Evolutionary conservation across 2,329 filamentous ascomycete genomes (phyloP).

Genomic region (Basipetospora chlamydospora): DNA sequence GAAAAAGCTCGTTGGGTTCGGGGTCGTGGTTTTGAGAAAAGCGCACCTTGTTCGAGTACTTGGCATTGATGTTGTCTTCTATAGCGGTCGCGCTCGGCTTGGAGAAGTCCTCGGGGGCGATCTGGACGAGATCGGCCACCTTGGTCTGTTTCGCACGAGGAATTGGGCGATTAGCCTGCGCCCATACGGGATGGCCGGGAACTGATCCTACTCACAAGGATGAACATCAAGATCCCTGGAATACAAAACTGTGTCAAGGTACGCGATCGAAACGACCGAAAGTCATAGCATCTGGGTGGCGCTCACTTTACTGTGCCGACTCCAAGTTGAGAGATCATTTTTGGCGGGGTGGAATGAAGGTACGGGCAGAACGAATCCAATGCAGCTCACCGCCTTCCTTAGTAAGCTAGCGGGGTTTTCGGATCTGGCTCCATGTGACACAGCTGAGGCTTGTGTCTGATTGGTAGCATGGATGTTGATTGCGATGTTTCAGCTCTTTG

Average conservation of each 20-base stretch:
- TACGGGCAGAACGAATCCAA: conserved; percentile 1
- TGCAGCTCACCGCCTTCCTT: not conserved
- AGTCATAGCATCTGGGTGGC: no score
- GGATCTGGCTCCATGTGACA: no score
- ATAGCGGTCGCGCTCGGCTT: conserved; percentile 73
- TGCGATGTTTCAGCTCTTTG: no score
- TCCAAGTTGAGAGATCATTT: not conserved
- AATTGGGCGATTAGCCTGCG: not conserved
- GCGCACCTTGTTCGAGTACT: conserved; percentile 95
- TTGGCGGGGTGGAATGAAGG: not conserved
- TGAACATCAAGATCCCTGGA: conserved; percentile 31
- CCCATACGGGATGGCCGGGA: no score
- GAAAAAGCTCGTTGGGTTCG: not conserved
- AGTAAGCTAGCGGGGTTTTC: not conserved
- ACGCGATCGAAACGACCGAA: not conserved
- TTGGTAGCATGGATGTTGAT: no score
- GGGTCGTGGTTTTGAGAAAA: no score
- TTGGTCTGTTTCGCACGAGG: conserved; percentile 59
- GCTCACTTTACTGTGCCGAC: no score
- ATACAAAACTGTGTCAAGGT: not conserved
- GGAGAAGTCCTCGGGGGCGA: conserved; percentile 74
- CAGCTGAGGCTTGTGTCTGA: no score
- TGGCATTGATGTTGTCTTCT: conserved; percentile 92
- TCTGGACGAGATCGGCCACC: conserved; percentile 86
- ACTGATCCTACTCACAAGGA: conserved; percentile 34